phyloP scores from a whole-genome alignment of 257 asterid species.

The Solanum dulcamara region DNA sequence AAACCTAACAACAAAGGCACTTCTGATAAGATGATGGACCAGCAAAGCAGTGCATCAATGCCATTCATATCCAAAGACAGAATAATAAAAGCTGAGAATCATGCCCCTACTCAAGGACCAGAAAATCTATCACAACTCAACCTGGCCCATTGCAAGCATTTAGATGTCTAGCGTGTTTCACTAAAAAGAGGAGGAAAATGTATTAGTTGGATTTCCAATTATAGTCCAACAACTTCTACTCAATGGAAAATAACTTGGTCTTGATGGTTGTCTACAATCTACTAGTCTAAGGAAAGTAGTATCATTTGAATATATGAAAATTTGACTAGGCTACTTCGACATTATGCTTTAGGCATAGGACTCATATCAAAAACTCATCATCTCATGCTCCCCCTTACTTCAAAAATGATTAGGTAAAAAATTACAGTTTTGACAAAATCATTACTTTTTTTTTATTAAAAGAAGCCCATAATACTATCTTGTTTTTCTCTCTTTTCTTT shows the following conservation, averaged over 20 bases:
- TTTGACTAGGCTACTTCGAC: neutral
- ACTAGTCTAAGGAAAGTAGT: neutral
- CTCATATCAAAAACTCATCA: neutral
- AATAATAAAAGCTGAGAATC: neutral
- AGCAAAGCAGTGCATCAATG: neutral
- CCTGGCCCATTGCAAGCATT: neutral
- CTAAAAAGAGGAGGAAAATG: neutral
- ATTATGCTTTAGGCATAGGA: neutral
- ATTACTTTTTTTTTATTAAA: neutral
- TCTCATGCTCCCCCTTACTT: neutral
- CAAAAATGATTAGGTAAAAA: neutral
- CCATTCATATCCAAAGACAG: neutral
- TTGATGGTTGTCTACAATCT: neutral
- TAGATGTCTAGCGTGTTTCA: neutral
- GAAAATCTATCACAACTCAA: neutral
- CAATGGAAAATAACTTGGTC: neutral
- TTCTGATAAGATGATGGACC: neutral
- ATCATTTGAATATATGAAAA: neutral
- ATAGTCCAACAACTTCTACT: neutral
- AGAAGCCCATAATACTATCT: neutral
- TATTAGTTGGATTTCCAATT: neutral
- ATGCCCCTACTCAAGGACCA: neutral
- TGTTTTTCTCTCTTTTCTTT: no score
- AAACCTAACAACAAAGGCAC: neutral
- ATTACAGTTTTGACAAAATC: neutral